phyloP scores from a whole-genome alignment of 257 asterid species.

The Verbascum thapsus region DNA sequence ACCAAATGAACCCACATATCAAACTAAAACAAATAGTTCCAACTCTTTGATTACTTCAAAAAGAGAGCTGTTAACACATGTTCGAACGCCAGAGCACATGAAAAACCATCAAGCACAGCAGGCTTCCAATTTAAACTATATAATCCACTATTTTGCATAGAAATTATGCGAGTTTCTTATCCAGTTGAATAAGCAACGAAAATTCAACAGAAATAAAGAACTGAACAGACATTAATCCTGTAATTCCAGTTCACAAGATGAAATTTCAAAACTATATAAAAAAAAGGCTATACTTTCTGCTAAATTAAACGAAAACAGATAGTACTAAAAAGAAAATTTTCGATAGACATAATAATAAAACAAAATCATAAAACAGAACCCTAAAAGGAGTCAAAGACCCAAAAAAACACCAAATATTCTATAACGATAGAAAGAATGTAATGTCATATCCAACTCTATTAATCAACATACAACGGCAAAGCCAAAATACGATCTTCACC shows the following conservation, averaged over 20 bases:
- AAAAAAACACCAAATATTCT: conserved; percentile 6
- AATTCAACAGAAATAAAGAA: conserved; percentile 19
- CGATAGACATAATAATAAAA: neutral
- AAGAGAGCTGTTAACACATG: conserved; percentile 12
- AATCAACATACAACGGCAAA: neutral
- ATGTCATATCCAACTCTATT: neutral
- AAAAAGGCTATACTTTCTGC: neutral
- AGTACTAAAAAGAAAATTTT: neutral
- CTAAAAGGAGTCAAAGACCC: conserved; percentile 22
- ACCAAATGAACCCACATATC: conserved; percentile 9
- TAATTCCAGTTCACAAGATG: neutral
- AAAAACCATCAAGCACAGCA: conserved; percentile 14
- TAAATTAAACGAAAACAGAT: neutral
- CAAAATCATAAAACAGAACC: conserved; percentile 17
- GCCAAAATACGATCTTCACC: conserved; percentile 15
- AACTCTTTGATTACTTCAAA: neutral
- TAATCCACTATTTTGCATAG: neutral
- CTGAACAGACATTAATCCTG: conserved; percentile 10
- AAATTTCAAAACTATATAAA: conserved; percentile 2
- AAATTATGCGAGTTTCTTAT: neutral
- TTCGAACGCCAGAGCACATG: conserved; percentile 20
- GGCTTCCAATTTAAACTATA: neutral
- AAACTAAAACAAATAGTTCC: conserved; percentile 17
- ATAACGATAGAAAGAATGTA: conserved; percentile 7
- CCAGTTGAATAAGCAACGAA: conserved; percentile 17